phyloP scores from a whole-genome alignment of 352 stramenopile species.

The Albugo candida region DNA sequence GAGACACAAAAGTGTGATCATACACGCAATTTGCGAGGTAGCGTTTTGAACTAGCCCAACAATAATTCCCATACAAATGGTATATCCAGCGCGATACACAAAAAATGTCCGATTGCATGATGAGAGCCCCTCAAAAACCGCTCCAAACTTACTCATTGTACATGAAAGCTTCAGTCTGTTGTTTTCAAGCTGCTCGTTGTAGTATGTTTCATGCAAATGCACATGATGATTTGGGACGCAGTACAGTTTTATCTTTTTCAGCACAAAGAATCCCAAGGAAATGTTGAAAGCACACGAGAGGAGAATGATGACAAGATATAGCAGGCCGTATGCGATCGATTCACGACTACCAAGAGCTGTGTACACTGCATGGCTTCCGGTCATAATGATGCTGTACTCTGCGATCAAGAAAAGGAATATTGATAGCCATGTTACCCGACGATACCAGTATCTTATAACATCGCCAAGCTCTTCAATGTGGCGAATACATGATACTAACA shows the following conservation, averaged over 20 bases:
- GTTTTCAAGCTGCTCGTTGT: conserved; percentile 59
- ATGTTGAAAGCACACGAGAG: background rate
- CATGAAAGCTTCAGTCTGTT: conserved; percentile 7
- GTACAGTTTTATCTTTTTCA: conserved; percentile 40
- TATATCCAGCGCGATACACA: conserved; percentile 48
- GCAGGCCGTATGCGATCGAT: conserved; percentile 18
- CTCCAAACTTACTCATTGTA: conserved; percentile 39
- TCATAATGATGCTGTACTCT: conserved; percentile 78
- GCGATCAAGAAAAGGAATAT: conserved; percentile 52
- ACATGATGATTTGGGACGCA: conserved; percentile 30
- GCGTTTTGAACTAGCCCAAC: conserved; percentile 48
- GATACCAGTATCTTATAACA: conserved; percentile 43
- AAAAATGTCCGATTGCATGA: conserved; percentile 82
- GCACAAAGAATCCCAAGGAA: conserved; percentile 23
- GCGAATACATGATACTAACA: conserved; percentile 22
- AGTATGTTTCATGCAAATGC: conserved; percentile 53
- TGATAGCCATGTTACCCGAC: conserved; percentile 57
- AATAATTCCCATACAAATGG: conserved; percentile 41
- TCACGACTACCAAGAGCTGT: conserved; percentile 14
- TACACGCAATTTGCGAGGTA: conserved; percentile 50
- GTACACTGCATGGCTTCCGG: conserved; percentile 55
- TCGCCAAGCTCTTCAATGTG: conserved; percentile 45
- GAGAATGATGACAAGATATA: conserved; percentile 18
- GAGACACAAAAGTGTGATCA: conserved; percentile 39
- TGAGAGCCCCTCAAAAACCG: conserved; percentile 81